These are phyloP conservation scores for Microcyclospora tardicrescens DNA, from an alignment of 2,329 filamentous ascomycete species.

Conservation along the genomic window DNA sequence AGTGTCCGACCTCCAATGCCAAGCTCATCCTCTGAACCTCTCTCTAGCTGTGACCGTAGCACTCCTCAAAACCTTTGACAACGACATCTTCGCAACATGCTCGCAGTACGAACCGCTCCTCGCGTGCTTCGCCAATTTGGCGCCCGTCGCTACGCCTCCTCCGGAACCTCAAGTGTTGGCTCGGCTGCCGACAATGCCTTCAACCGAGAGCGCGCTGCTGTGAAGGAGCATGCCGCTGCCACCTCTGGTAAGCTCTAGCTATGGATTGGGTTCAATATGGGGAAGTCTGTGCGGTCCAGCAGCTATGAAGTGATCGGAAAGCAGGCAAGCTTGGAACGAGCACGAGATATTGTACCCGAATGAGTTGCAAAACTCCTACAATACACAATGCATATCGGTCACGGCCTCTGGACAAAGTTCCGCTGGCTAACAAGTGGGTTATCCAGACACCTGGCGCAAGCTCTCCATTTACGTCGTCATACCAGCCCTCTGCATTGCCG, in stretches of 20 bases:
- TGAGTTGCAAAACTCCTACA: no score
- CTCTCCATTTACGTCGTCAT: constrained; percentile 76
- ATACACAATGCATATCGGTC: no score
- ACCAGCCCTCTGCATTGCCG: constrained; percentile 58
- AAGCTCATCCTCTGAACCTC: not conserved
- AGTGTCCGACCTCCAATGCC: not conserved
- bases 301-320: no score
- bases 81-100: constrained; percentile 9
- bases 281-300: no score
- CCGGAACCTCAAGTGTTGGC: constrained; percentile 26
- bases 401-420: no score
- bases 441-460: constrained; percentile 80
- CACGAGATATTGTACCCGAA: no score
- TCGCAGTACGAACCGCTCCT: constrained; percentile 11
- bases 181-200: constrained; percentile 74
- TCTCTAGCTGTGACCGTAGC: not conserved
- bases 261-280: no score
- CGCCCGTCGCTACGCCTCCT: constrained; percentile 1
- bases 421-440: not conserved
- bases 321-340: no score
- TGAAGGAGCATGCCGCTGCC: constrained; percentile 77
- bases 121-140: constrained; percentile 17
- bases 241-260: constrained; percentile 57
- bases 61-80: constrained; percentile 3
- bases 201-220: constrained; percentile 77